Evolutionary conservation across 352 stramenopile genomes (phyloP), one percentile per base, ranked within the genome.

Genomic region (Globisporangium orthogonon): DNA sequence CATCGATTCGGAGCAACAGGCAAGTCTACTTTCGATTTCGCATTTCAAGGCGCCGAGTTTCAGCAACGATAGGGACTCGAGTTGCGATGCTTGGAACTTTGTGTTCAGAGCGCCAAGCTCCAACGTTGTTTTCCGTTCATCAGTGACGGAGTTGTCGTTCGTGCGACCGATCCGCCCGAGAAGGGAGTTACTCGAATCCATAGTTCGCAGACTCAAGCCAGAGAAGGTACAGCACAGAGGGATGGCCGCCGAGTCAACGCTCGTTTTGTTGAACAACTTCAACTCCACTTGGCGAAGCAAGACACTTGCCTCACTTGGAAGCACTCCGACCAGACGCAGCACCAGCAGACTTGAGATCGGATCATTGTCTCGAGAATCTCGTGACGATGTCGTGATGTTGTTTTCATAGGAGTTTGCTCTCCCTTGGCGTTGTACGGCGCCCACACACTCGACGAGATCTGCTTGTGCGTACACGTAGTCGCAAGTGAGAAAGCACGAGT

Each of bases 1-100:
- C 41, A 28, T 18, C 3, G 33, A 15, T 29, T 46, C 35, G 11
- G 43, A 15, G n/a, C 18, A 50, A 7, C 28, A 48, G 9, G 45
- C 43, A 33, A 66, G 48, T 15, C 61, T 62, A 11, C 37, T 29
- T 39, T 62, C 60, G 17, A 62, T 31, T 13, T 66, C 54, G 35
- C 50, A 52, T n/a, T 62, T 66, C 37, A 62, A 30, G 17, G 30
- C 15, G 3, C 45, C 60, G 15, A 59, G 13, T 18, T 35, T 29
- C n/a, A 58, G 10, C 29, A 66, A 29, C 14, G 56, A 33, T 2
- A n/a, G 49, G 2, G 14, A 14, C 10, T 57, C 56, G 15, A 35
- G 41, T 2, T 31, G 17, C 4, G 53, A 6, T 10, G 31, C 15
- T 17, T 52, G 47, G 28, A 64, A 33, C 7, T 45, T 23, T 10